Conservation (phyloP, 202 grass and related monocot species). For the Panicum virgatum region DNA sequence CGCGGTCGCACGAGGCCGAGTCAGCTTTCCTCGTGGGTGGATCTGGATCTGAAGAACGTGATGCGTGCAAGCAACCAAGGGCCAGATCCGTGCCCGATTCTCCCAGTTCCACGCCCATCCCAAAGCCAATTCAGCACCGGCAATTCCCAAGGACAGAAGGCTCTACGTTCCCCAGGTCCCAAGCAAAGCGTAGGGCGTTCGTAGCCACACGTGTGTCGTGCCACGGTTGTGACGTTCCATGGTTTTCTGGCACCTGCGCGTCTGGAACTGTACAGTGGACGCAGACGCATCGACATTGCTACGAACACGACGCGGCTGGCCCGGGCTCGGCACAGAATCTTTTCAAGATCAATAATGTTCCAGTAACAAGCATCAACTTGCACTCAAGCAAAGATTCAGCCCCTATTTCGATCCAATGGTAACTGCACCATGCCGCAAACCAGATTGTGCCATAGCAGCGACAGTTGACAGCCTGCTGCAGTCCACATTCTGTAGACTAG, state of each 20-base stretch:
- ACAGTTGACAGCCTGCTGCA: neutral
- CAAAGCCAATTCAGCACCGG: too few relatives aligned
- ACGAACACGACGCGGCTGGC: too few relatives aligned
- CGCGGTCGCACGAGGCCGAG: neutral
- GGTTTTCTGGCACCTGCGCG: neutral
- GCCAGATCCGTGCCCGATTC: neutral
- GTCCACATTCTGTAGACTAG: neutral
- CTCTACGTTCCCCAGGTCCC: neutral
- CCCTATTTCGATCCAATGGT: neutral
- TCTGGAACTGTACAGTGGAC: too few relatives aligned
- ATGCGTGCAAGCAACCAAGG: neutral
- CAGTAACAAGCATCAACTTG: neutral
- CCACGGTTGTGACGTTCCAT: neutral
- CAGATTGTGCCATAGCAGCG: neutral
- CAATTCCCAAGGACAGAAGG: too few relatives aligned
- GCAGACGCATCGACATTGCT: too few relatives aligned
- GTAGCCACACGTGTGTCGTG: neutral
- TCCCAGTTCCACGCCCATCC: neutral
- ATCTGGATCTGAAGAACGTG: constrained; percentile 5
- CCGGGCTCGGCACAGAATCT: neutral
- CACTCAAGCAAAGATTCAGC: neutral
- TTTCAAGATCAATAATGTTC: neutral
- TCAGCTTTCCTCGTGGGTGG: neutral
- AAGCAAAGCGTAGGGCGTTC: neutral
- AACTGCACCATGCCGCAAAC: neutral